A percentile compares a stretch with the other conserved stretches of the same genome.
Conservation (phyloP, 2,329 filamentous ascomycete genomes). For the Trichoderma hamatum region DNA sequence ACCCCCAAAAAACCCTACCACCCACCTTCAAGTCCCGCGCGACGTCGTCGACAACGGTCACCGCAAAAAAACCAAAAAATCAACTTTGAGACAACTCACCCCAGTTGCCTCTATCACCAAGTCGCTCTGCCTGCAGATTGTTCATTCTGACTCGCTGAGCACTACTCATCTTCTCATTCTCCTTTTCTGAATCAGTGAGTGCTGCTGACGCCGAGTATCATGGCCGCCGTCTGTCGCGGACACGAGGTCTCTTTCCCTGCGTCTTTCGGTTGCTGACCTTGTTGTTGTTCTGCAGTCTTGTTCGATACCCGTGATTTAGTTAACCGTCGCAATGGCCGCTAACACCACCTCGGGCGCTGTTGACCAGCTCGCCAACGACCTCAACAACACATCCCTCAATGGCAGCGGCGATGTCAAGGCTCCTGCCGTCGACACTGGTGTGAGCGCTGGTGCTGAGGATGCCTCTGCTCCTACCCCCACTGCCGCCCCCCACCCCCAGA, state of each 20-base stretch:
- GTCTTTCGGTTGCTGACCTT: constrained; percentile 3
- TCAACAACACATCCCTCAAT: constrained; percentile 71
- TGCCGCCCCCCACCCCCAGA: constrained; percentile 77
- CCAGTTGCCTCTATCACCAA: constrained; percentile 24
- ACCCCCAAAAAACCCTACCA: constrained; percentile 62
- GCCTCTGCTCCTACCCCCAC: constrained; percentile 72
- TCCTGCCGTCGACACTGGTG: constrained; percentile 75
- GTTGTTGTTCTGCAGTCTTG: constrained; percentile 14
- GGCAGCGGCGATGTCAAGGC: constrained; percentile 67
- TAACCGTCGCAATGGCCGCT: constrained; percentile 55
- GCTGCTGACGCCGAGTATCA: not conserved
- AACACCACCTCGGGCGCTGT: constrained; percentile 63
- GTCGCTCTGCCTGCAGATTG: constrained; percentile 27
- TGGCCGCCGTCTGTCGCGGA: not conserved
- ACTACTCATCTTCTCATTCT: not conserved
- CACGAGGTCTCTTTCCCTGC: not conserved
- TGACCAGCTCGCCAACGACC: constrained; percentile 81
- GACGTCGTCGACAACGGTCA: constrained; percentile 37
- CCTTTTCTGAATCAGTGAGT: constrained; percentile 26
- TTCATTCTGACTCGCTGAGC: constrained; percentile 26
- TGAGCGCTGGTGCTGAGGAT: constrained; percentile 58
- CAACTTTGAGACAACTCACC: constrained; percentile 26
- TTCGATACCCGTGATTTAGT: constrained; percentile 25
- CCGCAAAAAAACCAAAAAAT: constrained; percentile 26
- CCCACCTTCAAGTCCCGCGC: constrained; percentile 30